Evolutionary conservation across 768 basidiomycete species (phyloP).

Genomic region (Gautieria morchelliformis): DNA sequence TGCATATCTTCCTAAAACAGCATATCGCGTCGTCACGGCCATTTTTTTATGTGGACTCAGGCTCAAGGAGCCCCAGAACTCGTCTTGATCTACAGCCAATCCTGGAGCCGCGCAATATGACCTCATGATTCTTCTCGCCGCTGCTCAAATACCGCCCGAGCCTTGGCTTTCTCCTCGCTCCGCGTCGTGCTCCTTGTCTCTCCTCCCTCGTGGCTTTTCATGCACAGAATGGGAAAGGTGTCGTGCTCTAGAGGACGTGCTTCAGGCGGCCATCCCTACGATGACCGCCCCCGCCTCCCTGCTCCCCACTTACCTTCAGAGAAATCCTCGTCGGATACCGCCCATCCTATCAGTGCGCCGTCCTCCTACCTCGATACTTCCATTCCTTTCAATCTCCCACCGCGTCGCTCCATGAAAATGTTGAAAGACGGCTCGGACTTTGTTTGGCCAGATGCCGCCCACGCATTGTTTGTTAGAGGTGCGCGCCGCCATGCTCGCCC

Average conservation of each 20-base stretch:
- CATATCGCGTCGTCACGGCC: not conserved
- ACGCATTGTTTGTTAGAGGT: conserved; percentile 73
- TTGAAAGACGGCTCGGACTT: conserved; percentile 71
- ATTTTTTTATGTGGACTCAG: not conserved
- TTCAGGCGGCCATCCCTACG: not conserved
- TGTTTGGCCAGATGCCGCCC: conserved; percentile 76
- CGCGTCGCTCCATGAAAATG: conserved; percentile 37
- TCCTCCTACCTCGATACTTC: conserved; percentile 3
- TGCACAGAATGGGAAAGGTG: not conserved
- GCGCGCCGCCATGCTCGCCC: conserved; percentile 3
- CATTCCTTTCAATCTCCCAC: conserved; percentile 8
- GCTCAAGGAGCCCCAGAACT: not conserved
- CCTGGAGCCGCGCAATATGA: not conserved
- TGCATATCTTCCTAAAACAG: not conserved
- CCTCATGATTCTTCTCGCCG: not conserved
- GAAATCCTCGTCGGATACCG: too few species aligned
- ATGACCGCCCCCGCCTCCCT: not conserved
- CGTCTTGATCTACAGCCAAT: not conserved
- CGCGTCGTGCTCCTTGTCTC: not conserved
- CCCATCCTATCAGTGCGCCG: not conserved
- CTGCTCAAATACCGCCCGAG: not conserved
- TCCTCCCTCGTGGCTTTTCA: not conserved
- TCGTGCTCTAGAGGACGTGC: not conserved
- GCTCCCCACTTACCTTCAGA: not conserved
- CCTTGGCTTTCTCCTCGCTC: not conserved